Conservation (phyloP, 169 alveolate species). For the Babesia ovata region DNA sequence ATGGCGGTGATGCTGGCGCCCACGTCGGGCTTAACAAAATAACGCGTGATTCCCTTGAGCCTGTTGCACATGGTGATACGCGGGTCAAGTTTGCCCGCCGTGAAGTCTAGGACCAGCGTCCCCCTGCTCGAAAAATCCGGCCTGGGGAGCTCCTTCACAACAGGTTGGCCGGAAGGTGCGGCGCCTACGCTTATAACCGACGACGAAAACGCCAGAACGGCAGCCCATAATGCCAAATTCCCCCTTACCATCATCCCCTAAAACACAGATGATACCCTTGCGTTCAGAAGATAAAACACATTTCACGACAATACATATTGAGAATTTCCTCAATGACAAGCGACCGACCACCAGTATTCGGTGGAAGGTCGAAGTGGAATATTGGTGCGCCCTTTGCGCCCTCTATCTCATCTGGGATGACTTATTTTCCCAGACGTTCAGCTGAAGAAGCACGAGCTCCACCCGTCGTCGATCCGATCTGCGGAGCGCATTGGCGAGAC, state of each 20-base stretch:
- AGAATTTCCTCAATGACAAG: neutral
- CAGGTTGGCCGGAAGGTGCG: neutral
- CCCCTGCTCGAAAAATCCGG: neutral
- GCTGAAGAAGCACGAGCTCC: too few species aligned
- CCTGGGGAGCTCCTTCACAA: neutral
- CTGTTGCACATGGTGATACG: constrained; percentile 17
- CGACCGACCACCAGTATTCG: too few species aligned
- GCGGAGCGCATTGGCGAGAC: too few species aligned
- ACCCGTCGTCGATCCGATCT: too few species aligned
- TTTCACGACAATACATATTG: neutral
- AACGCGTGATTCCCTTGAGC: constrained; percentile 34
- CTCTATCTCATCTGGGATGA: too few species aligned
- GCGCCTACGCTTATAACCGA: neutral
- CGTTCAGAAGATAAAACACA: neutral
- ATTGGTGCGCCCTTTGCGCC: too few species aligned
- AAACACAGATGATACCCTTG: neutral
- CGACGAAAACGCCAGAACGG: neutral
- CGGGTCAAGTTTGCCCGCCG: constrained; percentile 8
- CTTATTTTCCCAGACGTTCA: too few species aligned
- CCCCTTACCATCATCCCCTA: neutral
- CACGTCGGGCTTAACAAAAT: constrained; percentile 18
- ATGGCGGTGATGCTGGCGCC: constrained; percentile 3
- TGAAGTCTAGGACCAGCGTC: constrained; percentile 16
- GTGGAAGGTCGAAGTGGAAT: too few species aligned
- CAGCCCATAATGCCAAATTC: neutral